These are phyloP conservation scores for Myxozyma nipponensis DNA, from an alignment of 805 yeast genomes.

Conservation along the genomic window DNA sequence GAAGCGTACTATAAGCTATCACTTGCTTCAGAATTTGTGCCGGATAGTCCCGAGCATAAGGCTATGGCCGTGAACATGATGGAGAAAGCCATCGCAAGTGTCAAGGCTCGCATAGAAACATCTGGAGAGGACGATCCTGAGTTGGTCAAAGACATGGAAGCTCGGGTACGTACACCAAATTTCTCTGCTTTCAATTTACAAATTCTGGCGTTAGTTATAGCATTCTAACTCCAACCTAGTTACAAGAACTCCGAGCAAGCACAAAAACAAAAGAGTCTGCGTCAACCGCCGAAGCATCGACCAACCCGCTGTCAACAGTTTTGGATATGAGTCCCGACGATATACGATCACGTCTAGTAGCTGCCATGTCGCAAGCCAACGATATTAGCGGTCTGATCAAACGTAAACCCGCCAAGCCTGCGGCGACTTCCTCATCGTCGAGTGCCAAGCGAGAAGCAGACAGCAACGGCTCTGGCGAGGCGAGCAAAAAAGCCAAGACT, in stretches of 20 bases:
- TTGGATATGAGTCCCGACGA: constrained; percentile 8
- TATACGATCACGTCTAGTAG: constrained; percentile 6
- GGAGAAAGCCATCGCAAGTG: constrained; percentile 50
- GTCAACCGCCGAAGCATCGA: no score
- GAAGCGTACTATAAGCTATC: constrained; percentile 81
- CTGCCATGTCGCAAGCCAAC: constrained; percentile 19
- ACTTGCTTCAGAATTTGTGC: constrained; percentile 67
- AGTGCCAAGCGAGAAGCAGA: background rate
- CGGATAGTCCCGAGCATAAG: constrained; percentile 43
- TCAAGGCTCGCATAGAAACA: constrained; percentile 41
- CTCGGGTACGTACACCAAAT: constrained; percentile 31
- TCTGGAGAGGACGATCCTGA: constrained; percentile 41
- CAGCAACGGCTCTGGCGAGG: background rate
- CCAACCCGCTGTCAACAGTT: background rate
- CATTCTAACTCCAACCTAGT: background rate
- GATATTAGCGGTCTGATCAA: constrained; percentile 23
- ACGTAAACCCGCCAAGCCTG: constrained; percentile 16
- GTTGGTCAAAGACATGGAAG: constrained; percentile 36
- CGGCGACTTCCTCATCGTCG: background rate
- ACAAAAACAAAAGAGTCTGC: background rate
- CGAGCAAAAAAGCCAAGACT: background rate
- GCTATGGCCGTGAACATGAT: constrained; percentile 53
- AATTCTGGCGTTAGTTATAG: no score
- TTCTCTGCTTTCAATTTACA: constrained; percentile 27
- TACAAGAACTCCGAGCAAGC: background rate